These are phyloP conservation scores for Yamadazyma oceani DNA, from an alignment of 1,139 yeast genomes.

Conservation along the genomic window DNA sequence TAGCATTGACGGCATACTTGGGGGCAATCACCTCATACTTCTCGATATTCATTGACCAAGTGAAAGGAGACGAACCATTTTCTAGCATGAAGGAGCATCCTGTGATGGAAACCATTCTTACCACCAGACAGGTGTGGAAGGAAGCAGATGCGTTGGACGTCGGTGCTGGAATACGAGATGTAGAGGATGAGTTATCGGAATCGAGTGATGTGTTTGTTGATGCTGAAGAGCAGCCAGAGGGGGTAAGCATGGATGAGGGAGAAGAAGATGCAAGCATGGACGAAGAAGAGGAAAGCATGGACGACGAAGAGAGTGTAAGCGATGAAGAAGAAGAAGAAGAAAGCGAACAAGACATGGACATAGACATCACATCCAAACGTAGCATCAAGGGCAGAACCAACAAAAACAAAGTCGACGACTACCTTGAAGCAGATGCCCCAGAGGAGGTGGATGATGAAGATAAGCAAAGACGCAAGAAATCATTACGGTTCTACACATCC, in stretches of 20 bases:
- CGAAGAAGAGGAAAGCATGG: conserved; percentile 9
- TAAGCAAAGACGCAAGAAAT: conserved; percentile 74
- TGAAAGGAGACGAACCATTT: conserved; percentile 56
- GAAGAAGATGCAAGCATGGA: conserved; percentile 19
- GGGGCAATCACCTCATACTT: conserved; percentile 76
- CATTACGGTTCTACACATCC: conserved; percentile 93
- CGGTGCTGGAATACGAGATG: conserved; percentile 8
- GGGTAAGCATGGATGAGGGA: conserved; percentile 21
- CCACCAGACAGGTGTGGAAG: conserved; percentile 88
- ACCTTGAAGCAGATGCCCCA: conserved; percentile 62
- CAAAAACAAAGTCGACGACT: conserved; percentile 44
- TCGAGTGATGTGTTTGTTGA: conserved; percentile 12
- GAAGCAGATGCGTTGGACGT: conserved; percentile 54
- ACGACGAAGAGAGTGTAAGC: conserved; percentile 19
- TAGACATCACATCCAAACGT: conserved; percentile 53
- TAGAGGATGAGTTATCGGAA: neutral
- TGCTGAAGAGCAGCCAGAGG: conserved; percentile 17
- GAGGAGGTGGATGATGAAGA: conserved; percentile 83
- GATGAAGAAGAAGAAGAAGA: conserved; percentile 22
- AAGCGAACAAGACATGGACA: conserved; percentile 26
- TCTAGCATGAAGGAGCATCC: conserved; percentile 78
- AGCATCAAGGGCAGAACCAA: conserved; percentile 29
- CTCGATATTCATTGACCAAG: conserved; percentile 61
- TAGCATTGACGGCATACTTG: conserved; percentile 74
- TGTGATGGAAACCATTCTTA: conserved; percentile 81